Percentiles rank a stretch among this genome's conserved stretches.
Evolutionary conservation across 805 yeast species (phyloP).

Genomic region (Debaryomyces hansenii): DNA sequence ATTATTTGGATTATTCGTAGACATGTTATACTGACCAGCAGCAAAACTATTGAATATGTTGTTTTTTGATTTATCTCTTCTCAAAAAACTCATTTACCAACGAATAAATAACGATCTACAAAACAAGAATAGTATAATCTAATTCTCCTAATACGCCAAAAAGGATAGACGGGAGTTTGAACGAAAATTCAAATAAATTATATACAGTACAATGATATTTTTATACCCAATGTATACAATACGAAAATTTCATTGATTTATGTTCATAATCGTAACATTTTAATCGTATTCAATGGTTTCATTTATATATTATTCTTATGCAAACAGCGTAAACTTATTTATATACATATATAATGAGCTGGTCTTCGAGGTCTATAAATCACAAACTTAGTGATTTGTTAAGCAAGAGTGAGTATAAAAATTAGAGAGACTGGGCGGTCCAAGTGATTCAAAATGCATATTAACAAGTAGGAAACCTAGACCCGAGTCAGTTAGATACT

Average conservation of each 20-base stretch:
- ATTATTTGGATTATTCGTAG: not conserved
- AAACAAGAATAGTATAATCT: no score
- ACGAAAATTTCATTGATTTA: no score
- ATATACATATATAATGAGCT: slow-evolving; percentile 25
- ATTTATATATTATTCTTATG: no score
- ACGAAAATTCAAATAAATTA: no score
- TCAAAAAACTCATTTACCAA: slow-evolving; percentile 15
- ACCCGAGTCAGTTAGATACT: slow-evolving; percentile 20
- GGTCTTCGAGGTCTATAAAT: slow-evolving; percentile 42
- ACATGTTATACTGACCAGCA: slow-evolving; percentile 1
- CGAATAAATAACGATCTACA: not conserved
- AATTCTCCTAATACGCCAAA: no score
- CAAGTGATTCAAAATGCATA: not conserved
- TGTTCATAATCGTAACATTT: no score
- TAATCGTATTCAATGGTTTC: no score
- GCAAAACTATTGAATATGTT: not conserved
- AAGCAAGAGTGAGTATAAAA: slow-evolving; percentile 31
- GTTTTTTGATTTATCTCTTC: slow-evolving; percentile 14
- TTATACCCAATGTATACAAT: no score
- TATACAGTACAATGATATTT: no score
- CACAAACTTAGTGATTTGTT: slow-evolving; percentile 44
- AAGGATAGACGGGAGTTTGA: no score
- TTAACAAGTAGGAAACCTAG: not conserved
- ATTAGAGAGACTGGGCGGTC: not conserved
- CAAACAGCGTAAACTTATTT: no score